A percentile compares a stretch with the other conserved stretches of the same genome.
phyloP scores from a whole-genome alignment of 495 filamentous ascomycete genomes.

The Neurospora sp. region DNA sequence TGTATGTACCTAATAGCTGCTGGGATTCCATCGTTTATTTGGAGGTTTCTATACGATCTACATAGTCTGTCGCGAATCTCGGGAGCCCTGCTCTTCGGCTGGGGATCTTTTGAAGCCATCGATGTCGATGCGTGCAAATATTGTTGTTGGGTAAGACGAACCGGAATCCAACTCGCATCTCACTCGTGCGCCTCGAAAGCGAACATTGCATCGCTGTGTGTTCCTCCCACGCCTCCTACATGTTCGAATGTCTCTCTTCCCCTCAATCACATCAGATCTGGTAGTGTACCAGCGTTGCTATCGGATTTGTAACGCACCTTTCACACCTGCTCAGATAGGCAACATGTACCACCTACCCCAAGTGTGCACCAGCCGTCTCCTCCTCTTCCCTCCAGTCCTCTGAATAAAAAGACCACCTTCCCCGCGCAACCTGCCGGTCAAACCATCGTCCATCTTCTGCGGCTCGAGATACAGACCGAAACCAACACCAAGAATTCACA shows the following conservation, averaged over 20 bases:
- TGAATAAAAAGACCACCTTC: background rate
- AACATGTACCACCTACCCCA: background rate
- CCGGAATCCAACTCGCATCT: background rate
- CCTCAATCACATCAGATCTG: background rate
- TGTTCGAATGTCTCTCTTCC: background rate
- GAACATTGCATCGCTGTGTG: background rate
- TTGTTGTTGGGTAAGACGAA: background rate
- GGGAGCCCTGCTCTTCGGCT: background rate
- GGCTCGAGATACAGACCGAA: background rate
- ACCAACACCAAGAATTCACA: background rate
- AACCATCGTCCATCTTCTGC: background rate
- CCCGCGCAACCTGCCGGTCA: background rate
- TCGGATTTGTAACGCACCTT: background rate
- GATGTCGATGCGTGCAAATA: background rate
- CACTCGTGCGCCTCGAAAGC: background rate
- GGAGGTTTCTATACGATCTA: background rate
- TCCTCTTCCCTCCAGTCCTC: background rate
- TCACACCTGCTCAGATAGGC: background rate
- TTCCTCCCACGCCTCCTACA: background rate
- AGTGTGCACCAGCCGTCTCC: background rate
- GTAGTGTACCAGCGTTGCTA: background rate
- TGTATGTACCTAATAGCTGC: background rate
- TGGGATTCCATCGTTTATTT: background rate
- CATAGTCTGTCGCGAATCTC: background rate
- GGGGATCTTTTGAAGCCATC: background rate